A percentile compares a stretch with the other conserved stretches of the same genome.
Evolutionary conservation across 495 filamentous ascomycete genomes (phyloP).

Genomic region (Penicillium ucsense): DNA sequence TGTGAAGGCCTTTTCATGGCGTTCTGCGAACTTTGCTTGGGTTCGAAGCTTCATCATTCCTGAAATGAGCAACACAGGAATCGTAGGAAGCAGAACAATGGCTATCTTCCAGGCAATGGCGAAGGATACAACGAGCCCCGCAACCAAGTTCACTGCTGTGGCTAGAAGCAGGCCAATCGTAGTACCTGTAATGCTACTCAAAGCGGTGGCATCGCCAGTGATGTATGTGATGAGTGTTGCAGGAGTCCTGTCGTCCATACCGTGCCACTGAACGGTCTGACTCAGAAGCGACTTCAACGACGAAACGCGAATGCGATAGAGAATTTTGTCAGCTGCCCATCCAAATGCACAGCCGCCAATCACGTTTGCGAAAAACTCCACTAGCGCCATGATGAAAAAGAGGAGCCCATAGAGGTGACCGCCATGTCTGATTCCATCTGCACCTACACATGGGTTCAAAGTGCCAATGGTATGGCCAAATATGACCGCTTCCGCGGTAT

Average conservation of each 20-base stretch:
- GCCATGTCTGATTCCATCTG: conserved; percentile 23
- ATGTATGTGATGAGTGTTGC: conserved; percentile 36
- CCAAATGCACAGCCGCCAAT: conserved; percentile 39
- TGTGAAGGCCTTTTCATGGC: conserved; percentile 45
- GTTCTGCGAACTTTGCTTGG: conserved; percentile 44
- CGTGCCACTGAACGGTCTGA: conserved; percentile 44
- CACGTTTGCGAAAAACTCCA: conserved; percentile 42
- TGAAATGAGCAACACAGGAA: conserved; percentile 32
- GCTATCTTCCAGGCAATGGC: conserved; percentile 34
- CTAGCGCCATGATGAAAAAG: conserved; percentile 44
- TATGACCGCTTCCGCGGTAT: conserved; percentile 39
- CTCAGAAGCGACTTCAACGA: conserved; percentile 40
- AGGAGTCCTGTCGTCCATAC: conserved; percentile 33
- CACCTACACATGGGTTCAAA: conserved; percentile 29
- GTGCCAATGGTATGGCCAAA: conserved; percentile 39
- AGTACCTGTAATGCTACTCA: conserved; percentile 38
- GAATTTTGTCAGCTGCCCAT: conserved; percentile 40
- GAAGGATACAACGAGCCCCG: conserved; percentile 27
- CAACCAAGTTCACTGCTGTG: conserved; percentile 30
- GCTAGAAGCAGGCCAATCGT: conserved; percentile 36
- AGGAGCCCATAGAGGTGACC: conserved; percentile 42
- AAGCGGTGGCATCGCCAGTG: conserved; percentile 36
- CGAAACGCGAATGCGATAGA: conserved; percentile 37
- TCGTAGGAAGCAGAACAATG: conserved; percentile 26
- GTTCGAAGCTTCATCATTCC: conserved; percentile 45